Percentiles rank a stretch among this genome's conserved stretches.
These are phyloP conservation scores for Cucurbita ficifolia DNA, from an alignment of 306 rosid genomes.

Conservation along the genomic window DNA sequence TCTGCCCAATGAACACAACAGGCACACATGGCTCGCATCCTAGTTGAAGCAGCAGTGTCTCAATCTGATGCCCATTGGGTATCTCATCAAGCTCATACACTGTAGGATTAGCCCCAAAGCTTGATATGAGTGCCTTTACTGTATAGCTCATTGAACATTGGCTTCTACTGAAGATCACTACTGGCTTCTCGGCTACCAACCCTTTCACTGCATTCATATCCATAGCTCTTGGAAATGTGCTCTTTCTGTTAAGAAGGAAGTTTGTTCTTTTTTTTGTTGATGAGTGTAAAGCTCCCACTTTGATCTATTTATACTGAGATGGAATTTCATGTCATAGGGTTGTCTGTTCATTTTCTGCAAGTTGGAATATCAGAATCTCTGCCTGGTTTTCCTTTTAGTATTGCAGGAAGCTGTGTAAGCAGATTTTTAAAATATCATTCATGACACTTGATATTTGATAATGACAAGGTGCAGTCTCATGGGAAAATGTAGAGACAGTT, in stretches of 20 bases:
- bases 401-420: neutral
- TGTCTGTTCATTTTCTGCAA: constrained; percentile 2
- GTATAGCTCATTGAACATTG: constrained; percentile 34
- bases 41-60: constrained; percentile 20
- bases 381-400: neutral
- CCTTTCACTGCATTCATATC: constrained; percentile 38
- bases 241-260: neutral
- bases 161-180: constrained; percentile 65
- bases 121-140: constrained; percentile 26
- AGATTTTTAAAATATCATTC: neutral
- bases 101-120: constrained; percentile 37
- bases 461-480: constrained; percentile 1
- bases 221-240: neutral
- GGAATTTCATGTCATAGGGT: neutral
- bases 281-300: constrained; percentile 6
- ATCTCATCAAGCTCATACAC: constrained; percentile 41
- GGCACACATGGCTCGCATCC: constrained; percentile 53
- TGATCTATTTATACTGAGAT: neutral
- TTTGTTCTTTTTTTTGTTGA: constrained; percentile 8
- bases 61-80: constrained; percentile 37
- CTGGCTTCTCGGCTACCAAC: constrained; percentile 48
- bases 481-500: neutral
- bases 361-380: constrained; percentile 8
- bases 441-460: neutral
- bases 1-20: constrained; percentile 56